Percentiles rank a stretch among this genome's conserved stretches.
phyloP scores from a whole-genome alignment of 2,329 filamentous ascomycete species.

The Fusarium brachygibbosum region DNA sequence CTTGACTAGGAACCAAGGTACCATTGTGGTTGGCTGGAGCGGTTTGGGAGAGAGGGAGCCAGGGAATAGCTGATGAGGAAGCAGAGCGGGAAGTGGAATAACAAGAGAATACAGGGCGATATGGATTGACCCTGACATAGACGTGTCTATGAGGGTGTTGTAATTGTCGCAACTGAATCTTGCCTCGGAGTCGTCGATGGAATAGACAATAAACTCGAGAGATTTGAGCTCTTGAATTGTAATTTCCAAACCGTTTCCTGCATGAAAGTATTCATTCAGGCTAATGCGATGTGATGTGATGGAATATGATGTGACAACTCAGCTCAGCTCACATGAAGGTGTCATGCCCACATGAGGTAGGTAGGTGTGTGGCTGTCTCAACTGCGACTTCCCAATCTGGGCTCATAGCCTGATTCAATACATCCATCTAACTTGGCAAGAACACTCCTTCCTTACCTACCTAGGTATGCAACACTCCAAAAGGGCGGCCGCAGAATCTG shows the following conservation, averaged over 20 bases:
- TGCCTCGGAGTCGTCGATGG: not conserved
- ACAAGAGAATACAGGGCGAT: not conserved
- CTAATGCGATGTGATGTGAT: slow-evolving; percentile 19
- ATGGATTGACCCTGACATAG: not conserved
- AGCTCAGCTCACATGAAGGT: slow-evolving; percentile 9
- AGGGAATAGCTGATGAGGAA: not conserved
- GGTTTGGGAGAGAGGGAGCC: not conserved
- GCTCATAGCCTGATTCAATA: slow-evolving; percentile 17
- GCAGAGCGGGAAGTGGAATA: not conserved
- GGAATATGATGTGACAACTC: slow-evolving; percentile 1
- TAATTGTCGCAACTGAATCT: not conserved
- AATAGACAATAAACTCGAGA: not conserved
- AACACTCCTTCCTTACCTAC: not conserved
- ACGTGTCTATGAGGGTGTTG: not conserved
- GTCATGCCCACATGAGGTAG: not conserved
- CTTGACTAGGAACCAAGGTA: not conserved
- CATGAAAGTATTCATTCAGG: slow-evolving; percentile 1
- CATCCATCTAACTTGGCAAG: not conserved
- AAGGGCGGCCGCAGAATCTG: not conserved
- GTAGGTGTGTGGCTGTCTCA: slow-evolving; percentile 19
- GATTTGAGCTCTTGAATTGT: not conserved
- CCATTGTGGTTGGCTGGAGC: not conserved
- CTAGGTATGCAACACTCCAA: not conserved
- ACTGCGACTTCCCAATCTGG: not conserved
- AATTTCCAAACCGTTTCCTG: slow-evolving; percentile 7